Base-by-base conservation (phyloP, 805 yeast genomes). In the Diddensiella transvaalensis region DNA sequence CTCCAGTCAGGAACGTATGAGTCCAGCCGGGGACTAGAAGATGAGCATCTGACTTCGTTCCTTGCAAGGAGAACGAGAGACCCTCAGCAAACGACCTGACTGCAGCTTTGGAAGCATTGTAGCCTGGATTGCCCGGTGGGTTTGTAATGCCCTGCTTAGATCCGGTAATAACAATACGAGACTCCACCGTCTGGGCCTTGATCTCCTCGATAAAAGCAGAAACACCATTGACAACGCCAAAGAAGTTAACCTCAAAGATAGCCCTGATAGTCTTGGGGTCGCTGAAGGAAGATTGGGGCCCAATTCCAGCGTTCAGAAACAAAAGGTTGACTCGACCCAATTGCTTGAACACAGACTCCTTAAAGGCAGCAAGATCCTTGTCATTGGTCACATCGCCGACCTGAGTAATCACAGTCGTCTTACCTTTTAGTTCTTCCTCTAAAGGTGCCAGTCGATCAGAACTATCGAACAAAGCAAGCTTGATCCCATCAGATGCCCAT, bases 91-190 rank as follows among this genome's bases (percentile, higher is more conserved):
- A 76, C 2, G 75, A 54, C 70, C 74, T 42, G 40, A 78, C 72
- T 5, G 79, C 78, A n/a, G 79, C 76, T 61, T 78, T 78, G 38
- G 81, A 72, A 17, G 82, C 73, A 63, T 80, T 77, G 60, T 78
- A 78, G 42, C 77, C 76, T 15, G 76, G 73, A 46, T 81, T 81
- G 33, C 81, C 81, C 4, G 82, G 80, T 55, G 63, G 63, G 48
- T 59, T 59, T 40, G 63, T 59, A 52, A 60, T 60, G 5, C 63
- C 63, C 50, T 60, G 63, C 52, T 60, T 60, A 24, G 63, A 60
- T 18, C 61, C 62, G 18, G 63, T 59, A 26, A 59, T 36, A 40
- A 60, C 49, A 23, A 60, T 42, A 22, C 51, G 51, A 21, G 55
- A 17, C 6, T 24, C 42, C 32, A 47, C 36, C n/a, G 46, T 19